phyloP scores from a whole-genome alignment of 768 basidiomycete genomes.

The Ramaria sp. region DNA sequence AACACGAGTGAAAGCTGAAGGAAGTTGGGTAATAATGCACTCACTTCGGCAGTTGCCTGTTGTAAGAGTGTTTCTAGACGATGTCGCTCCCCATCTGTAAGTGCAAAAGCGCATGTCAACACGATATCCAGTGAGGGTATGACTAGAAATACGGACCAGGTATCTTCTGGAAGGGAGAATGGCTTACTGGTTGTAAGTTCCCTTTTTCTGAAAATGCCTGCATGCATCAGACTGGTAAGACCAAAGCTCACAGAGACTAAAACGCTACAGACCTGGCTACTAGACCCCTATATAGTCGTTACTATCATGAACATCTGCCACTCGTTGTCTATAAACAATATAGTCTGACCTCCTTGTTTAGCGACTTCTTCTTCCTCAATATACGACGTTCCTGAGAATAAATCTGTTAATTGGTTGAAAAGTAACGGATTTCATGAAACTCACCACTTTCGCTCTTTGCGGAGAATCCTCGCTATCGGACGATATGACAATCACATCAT shows the following conservation, averaged over 20 bases:
- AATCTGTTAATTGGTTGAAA: neutral
- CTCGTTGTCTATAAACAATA: neutral
- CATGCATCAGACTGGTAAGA: neutral
- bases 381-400: neutral
- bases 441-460: neutral
- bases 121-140: neutral
- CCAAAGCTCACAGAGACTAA: neutral
- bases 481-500: neutral
- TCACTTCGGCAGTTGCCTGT: neutral
- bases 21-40: neutral
- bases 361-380: neutral
- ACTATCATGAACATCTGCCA: neutral
- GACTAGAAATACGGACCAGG: neutral
- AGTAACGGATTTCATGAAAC: neutral
- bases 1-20: neutral
- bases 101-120: neutral
- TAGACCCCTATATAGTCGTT: neutral
- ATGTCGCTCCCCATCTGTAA: neutral
- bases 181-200: neutral
- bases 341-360: neutral
- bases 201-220: neutral
- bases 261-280: neutral
- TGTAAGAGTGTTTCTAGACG: neutral
- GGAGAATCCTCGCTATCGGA: neutral
- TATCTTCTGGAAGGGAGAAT: neutral